Conservation (phyloP, 495 filamentous ascomycete genomes). For the Pseudevernia furfuracea region DNA sequence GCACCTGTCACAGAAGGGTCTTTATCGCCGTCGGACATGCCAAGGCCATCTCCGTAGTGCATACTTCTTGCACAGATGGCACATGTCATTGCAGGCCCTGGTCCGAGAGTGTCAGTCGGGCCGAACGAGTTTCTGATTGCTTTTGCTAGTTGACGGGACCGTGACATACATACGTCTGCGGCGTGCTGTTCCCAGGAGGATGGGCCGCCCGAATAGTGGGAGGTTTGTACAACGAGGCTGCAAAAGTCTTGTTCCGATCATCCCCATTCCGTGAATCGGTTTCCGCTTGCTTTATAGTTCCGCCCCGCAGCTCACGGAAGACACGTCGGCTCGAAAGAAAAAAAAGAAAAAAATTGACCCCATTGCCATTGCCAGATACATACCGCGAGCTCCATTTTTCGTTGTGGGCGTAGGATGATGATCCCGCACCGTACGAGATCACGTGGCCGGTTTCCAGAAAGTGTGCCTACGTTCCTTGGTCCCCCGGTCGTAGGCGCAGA, state of each 20-base stretch:
- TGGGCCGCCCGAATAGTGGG: slow-evolving; percentile 29
- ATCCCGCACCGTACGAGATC: slow-evolving; percentile 15
- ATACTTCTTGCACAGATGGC: slow-evolving; percentile 33
- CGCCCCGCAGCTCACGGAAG: slow-evolving; percentile 20
- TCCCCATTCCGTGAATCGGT: slow-evolving; percentile 27
- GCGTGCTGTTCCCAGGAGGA: slow-evolving; percentile 25
- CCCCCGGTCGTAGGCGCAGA: no score
- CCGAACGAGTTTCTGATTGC: no score
- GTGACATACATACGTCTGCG: slow-evolving; percentile 26
- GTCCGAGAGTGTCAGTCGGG: neutral
- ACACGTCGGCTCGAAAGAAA: slow-evolving; percentile 14
- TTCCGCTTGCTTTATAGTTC: slow-evolving; percentile 20
- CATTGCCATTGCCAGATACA: slow-evolving; percentile 14
- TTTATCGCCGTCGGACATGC: slow-evolving; percentile 26
- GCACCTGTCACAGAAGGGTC: slow-evolving; percentile 24
- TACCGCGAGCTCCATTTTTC: slow-evolving; percentile 17
- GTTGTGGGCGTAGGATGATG: slow-evolving; percentile 15
- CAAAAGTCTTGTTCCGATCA: slow-evolving; percentile 30
- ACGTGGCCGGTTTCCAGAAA: slow-evolving; percentile 6
- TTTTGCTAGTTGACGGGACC: no score
- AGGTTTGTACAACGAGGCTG: slow-evolving; percentile 20
- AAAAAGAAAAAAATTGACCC: no score
- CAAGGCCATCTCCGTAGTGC: slow-evolving; percentile 26
- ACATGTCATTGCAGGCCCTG: slow-evolving; percentile 34
- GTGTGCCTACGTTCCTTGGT: slow-evolving; percentile 12